Evolutionary conservation across 1,284 basidiomycete species (phyloP).

Genomic region (Leccinum pachyderme): DNA sequence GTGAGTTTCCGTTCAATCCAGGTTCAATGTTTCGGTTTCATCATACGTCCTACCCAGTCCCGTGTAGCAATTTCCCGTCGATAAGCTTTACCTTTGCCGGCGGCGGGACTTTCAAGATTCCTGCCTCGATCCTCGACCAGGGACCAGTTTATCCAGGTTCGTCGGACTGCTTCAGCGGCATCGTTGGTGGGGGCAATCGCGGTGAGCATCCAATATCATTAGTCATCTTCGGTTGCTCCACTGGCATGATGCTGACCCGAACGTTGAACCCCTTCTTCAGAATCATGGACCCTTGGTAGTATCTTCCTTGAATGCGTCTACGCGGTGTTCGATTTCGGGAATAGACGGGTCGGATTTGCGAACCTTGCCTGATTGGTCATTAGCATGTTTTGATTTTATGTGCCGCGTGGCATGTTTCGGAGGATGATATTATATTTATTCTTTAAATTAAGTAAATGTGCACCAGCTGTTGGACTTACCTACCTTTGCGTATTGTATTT

Average conservation of each 20-base stretch:
- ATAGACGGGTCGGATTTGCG: not conserved
- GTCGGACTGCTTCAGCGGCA: not conserved
- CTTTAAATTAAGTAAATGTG: too few species aligned
- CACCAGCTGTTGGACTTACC: too few species aligned
- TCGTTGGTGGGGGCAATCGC: not conserved
- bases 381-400: too few species aligned
- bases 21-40: not conserved
- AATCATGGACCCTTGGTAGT: not conserved
- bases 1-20: not conserved
- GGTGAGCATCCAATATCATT: not conserved
- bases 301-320: not conserved
- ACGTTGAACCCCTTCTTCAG: not conserved
- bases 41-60: not conserved
- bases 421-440: too few species aligned
- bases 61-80: not conserved
- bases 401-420: too few species aligned
- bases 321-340: not conserved
- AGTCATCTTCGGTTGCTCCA: not conserved
- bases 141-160: not conserved
- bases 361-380: not conserved
- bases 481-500: too few species aligned
- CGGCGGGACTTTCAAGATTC: not conserved
- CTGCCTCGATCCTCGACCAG: not conserved
- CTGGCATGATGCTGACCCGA: not conserved
- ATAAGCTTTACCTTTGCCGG: not conserved